Evolutionary conservation across 352 stramenopile genomes (phyloP), one percentile per base, ranked within the genome.

Genomic region (Discostella stelligera): DNA sequence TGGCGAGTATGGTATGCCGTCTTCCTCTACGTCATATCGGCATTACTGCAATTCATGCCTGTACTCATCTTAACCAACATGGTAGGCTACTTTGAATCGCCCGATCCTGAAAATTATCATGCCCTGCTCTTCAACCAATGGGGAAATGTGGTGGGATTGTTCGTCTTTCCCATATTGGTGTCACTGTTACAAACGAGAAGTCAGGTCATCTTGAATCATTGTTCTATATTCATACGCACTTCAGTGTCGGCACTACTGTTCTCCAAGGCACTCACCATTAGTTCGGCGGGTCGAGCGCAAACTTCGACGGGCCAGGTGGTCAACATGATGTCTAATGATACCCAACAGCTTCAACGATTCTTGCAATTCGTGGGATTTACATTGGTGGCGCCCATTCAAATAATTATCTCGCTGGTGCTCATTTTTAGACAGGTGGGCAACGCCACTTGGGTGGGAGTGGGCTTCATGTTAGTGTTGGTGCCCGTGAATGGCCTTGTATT

Each of bases 281-380:
- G 75, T 11, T 79, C 86, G 0, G 66, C 77, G 0, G 89, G 85
- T 65, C 58, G 87, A 14, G 84, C 80, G 13, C 82, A 88, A 54
- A 93, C 85, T 2, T 82, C 59, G 8, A 92, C 89, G 1, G 89
- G 89, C 39, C 82, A 93, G 66, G 82, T 94, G 0, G 88, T 93
- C 53, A 94, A 93, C 54, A 91, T 93, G 81, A 93, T 94, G 85
- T 86, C 69, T 21, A 92, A 91, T 52, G 89, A 94, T 66, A 91
- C 87, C 0, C 76, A 79, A 18, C 85, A 90, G 65, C 52, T 94
- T 0, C 87, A 93, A 59, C 75, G 84, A 7, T 91, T 94, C 48
- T 60, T 94, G 7, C 83, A 90, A 55, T 94, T 93, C 71, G 73
- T 98, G 16, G 91, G 97, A 71, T 94, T 95, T 54, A 91, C 97